These are phyloP conservation scores for Lactarius sp. DNA, from an alignment of 768 basidiomycete species.

Conservation along the genomic window DNA sequence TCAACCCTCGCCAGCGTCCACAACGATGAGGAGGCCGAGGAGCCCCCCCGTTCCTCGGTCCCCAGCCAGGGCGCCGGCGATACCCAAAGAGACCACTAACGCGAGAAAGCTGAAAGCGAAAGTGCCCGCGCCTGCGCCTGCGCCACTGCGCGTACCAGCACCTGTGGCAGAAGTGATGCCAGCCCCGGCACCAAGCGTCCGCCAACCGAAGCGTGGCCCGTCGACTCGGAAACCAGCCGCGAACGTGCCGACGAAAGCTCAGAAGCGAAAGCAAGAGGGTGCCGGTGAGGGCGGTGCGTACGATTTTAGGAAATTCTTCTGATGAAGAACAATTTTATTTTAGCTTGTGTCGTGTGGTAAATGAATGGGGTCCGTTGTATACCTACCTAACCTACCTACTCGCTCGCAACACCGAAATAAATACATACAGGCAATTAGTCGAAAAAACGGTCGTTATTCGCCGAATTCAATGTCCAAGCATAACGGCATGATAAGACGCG, in stretches of 20 bases:
- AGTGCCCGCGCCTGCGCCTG: background rate
- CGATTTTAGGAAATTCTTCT: constrained; percentile 58
- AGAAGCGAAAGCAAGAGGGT: constrained; percentile 25
- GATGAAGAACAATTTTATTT: background rate
- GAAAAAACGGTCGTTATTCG: no score
- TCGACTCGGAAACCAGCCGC: constrained; percentile 31
- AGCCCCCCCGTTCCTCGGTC: background rate
- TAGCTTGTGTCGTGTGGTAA: background rate
- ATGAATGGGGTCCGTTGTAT: background rate
- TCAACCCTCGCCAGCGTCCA: no score
- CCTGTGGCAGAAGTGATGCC: no score
- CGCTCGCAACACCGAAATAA: no score
- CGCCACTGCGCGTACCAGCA: background rate
- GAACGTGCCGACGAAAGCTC: constrained; percentile 32
- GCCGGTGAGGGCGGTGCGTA: constrained; percentile 40
- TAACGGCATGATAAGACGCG: no score
- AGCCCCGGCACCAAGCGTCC: background rate
- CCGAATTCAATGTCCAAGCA: no score
- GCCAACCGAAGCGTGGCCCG: background rate
- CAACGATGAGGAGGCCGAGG: no score
- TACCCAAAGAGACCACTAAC: background rate
- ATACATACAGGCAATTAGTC: no score
- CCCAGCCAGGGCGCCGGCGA: background rate
- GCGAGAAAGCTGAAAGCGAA: background rate
- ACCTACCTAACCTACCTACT: background rate